A percentile compares a stretch with the other conserved stretches of the same genome.
phyloP scores from a whole-genome alignment of 2,329 filamentous ascomycete genomes.

The Verticillium tricorpus region DNA sequence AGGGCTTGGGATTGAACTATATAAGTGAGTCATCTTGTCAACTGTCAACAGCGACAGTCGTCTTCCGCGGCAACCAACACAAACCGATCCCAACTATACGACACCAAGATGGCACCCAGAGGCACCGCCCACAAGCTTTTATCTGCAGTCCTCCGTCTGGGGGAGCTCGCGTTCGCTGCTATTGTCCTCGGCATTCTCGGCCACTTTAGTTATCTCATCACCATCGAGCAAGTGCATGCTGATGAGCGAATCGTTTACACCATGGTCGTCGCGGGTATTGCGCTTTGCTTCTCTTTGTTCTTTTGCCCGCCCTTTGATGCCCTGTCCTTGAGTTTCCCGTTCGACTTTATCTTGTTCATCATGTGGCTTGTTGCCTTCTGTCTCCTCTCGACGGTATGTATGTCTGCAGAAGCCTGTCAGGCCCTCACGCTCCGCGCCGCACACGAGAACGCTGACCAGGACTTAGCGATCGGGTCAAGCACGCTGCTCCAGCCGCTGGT shows the following conservation, averaged over 20 bases:
- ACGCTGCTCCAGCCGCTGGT: slow-evolving; percentile 16
- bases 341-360: slow-evolving; percentile 20
- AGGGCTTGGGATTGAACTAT: too few relatives aligned
- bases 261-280: neutral
- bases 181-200: slow-evolving; percentile 19
- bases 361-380: slow-evolving; percentile 22
- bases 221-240: slow-evolving; percentile 2
- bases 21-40: too few relatives aligned
- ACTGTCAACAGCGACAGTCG: too few relatives aligned
- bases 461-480: neutral
- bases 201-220: slow-evolving; percentile 15
- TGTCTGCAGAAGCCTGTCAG: too few relatives aligned
- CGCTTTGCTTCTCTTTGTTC: slow-evolving; percentile 7
- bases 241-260: slow-evolving; percentile 17
- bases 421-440: neutral
- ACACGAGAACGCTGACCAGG: neutral
- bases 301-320: slow-evolving; percentile 15
- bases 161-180: slow-evolving; percentile 12
- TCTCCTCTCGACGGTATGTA: slow-evolving; percentile 17
- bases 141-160: slow-evolving; percentile 11
- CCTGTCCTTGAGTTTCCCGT: slow-evolving; percentile 18
- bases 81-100: too few relatives aligned
- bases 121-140: too few relatives aligned
- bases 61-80: too few relatives aligned
- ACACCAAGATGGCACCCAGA: too few relatives aligned